These are phyloP conservation scores for Aspergillus hiratsukae DNA, from an alignment of 2,329 filamentous ascomycete genomes.

Conservation along the genomic window DNA sequence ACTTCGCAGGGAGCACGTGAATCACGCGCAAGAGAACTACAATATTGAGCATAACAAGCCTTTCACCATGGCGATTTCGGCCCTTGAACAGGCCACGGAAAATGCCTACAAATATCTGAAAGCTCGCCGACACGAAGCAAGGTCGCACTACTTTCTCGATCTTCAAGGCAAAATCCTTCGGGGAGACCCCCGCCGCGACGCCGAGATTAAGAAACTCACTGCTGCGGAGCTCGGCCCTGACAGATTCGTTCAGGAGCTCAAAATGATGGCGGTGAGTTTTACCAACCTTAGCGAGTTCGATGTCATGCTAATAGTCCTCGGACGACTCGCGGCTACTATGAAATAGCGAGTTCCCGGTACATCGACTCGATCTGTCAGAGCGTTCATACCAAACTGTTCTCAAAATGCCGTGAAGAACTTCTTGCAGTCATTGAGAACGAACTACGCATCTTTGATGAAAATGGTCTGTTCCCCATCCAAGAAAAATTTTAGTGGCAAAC, in stretches of 20 bases:
- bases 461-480: conserved; percentile 21
- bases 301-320: conserved; percentile 13
- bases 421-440: conserved; percentile 25
- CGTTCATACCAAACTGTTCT: conserved; percentile 33
- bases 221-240: conserved; percentile 29
- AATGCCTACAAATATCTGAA: conserved; percentile 10
- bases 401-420: conserved; percentile 31
- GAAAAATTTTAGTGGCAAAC: not conserved
- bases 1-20: conserved; percentile 37
- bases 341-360: conserved; percentile 36
- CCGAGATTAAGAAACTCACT: conserved; percentile 22
- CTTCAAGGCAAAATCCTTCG: conserved; percentile 10
- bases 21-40: conserved; percentile 48
- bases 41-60: conserved; percentile 52
- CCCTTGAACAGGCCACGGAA: conserved; percentile 20
- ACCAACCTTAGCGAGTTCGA: not conserved
- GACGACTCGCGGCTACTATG: conserved; percentile 37
- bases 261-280: conserved; percentile 40
- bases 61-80: conserved; percentile 47
- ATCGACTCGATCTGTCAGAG: conserved; percentile 37
- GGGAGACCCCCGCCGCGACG: conserved; percentile 18
- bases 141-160: conserved; percentile 13
- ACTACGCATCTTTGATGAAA: conserved; percentile 25
- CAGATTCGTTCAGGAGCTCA: conserved; percentile 32
- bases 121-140: conserved; percentile 14